Evolutionary conservation across 495 filamentous ascomycete species (phyloP).

Genomic region (Durotheca rogersii): DNA sequence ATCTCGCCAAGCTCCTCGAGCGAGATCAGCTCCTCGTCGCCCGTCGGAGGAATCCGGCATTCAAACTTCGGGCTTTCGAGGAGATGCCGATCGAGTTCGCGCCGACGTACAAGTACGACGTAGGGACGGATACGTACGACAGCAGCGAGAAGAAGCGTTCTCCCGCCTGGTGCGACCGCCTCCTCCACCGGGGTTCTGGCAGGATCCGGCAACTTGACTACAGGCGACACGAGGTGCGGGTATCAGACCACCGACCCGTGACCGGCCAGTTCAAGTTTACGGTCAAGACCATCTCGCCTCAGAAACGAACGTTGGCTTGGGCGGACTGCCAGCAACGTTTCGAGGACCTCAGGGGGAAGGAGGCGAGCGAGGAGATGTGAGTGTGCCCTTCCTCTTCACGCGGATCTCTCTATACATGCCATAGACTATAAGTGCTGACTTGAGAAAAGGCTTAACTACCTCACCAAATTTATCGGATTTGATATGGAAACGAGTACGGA

Average conservation of each 20-base stretch:
- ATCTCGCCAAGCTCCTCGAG: slow-evolving; percentile 87
- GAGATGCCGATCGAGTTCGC: slow-evolving; percentile 87
- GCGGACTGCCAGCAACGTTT: slow-evolving; percentile 70
- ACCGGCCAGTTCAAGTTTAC: slow-evolving; percentile 77
- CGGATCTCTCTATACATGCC: no score
- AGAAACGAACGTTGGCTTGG: slow-evolving; percentile 65
- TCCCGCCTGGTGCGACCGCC: slow-evolving; percentile 96
- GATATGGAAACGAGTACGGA: slow-evolving; percentile 42
- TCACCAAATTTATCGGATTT: slow-evolving; percentile 49
- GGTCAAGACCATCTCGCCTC: slow-evolving; percentile 73
- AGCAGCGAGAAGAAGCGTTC: slow-evolving; percentile 89
- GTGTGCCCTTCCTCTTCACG: slow-evolving; percentile 9
- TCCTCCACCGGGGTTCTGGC: slow-evolving; percentile 81
- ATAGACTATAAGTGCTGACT: slow-evolving; percentile 30
- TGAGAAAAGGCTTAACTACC: slow-evolving; percentile 43
- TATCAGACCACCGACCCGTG: slow-evolving; percentile 92
- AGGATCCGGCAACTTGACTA: slow-evolving; percentile 87
- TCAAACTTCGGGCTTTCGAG: slow-evolving; percentile 80
- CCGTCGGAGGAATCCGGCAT: slow-evolving; percentile 80
- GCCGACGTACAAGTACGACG: slow-evolving; percentile 98
- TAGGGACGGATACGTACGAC: slow-evolving; percentile 91
- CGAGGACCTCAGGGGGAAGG: slow-evolving; percentile 66
- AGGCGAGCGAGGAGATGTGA: slow-evolving; percentile 57
- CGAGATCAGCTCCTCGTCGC: slow-evolving; percentile 91
- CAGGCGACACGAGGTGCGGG: slow-evolving; percentile 79